Conservation (phyloP, 2,329 filamentous ascomycete species). For the Parastagonospora avenae region DNA sequence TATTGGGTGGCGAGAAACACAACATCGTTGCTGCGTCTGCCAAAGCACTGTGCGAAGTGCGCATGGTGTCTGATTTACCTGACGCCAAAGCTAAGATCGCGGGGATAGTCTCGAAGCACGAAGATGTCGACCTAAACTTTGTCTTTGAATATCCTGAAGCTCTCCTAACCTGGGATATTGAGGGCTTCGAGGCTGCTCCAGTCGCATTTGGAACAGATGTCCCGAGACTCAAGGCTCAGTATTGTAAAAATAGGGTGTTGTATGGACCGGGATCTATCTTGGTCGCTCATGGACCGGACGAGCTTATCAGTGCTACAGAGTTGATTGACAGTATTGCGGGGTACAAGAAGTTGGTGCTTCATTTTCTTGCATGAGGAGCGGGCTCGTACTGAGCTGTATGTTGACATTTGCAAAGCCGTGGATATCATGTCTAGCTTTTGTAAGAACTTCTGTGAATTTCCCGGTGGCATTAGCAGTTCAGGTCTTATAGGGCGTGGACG, state of each 20-base stretch:
- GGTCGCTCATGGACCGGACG: not conserved
- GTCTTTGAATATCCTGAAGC: slow-evolving; percentile 1
- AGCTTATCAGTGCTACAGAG: not conserved
- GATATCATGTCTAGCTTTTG: not conserved
- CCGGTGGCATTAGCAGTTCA: not conserved
- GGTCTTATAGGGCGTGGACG: not conserved
- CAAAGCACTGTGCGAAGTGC: slow-evolving; percentile 1
- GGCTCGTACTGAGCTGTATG: too few relatives aligned
- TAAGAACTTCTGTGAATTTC: too few relatives aligned
- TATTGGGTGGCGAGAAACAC: not conserved
- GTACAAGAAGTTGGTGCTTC: not conserved
- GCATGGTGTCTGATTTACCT: not conserved
- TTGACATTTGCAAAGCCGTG: not conserved
- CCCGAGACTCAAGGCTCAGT: not conserved
- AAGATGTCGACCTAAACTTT: not conserved
- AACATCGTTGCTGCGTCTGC: not conserved
- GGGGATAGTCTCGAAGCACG: not conserved
- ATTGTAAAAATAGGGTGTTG: not conserved
- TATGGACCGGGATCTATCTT: not conserved
- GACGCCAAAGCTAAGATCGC: not conserved
- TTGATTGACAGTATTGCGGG: not conserved
- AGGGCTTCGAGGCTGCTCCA: not conserved
- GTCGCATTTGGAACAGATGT: not conserved
- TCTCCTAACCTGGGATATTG: not conserved
- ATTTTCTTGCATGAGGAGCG: not conserved